A percentile compares a stretch with the other conserved stretches of the same genome.
Evolutionary conservation across 129 eudicot species (phyloP).

Genomic region (Pseudognaphalium luteoalbum): DNA sequence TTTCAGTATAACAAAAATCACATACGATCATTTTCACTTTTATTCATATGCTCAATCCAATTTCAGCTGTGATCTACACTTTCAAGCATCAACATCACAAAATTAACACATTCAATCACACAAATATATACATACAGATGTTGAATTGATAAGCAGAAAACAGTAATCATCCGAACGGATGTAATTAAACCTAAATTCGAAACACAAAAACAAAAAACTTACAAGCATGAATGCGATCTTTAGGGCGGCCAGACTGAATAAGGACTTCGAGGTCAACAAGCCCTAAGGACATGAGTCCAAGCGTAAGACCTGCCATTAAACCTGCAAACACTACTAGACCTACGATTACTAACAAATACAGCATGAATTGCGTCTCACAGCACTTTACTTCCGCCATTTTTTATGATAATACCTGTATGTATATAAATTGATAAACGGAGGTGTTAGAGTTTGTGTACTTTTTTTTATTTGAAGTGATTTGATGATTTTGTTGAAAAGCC

Average conservation of each 20-base stretch:
- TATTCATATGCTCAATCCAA: no score
- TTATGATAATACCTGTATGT: neutral
- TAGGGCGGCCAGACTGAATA: conserved; percentile 87
- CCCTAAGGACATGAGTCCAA: conserved; percentile 95
- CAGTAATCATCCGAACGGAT: conserved; percentile 3
- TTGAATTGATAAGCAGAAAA: conserved; percentile 6
- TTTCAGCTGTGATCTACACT: neutral
- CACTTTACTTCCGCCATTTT: conserved; percentile 56
- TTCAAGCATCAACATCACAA: neutral
- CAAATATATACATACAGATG: neutral
- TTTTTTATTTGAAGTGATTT: neutral
- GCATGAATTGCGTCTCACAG: conserved; percentile 52
- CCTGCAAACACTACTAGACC: conserved; percentile 92
- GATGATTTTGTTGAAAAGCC: conserved; percentile 24
- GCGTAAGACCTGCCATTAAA: conserved; percentile 92
- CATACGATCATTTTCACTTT: neutral
- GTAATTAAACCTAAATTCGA: neutral
- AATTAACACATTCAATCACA: conserved; percentile 9
- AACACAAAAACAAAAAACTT: conserved; percentile 16
- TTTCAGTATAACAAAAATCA: conserved; percentile 9
- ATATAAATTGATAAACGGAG: neutral
- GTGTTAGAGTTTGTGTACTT: neutral
- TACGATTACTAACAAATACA: conserved; percentile 45
- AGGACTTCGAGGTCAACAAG: conserved; percentile 98
- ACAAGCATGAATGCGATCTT: conserved; percentile 90